Percentiles rank a stretch among this genome's conserved stretches.
These are phyloP conservation scores for Flaveria brownii DNA, from an alignment of 129 eudicot genomes.

Conservation along the genomic window DNA sequence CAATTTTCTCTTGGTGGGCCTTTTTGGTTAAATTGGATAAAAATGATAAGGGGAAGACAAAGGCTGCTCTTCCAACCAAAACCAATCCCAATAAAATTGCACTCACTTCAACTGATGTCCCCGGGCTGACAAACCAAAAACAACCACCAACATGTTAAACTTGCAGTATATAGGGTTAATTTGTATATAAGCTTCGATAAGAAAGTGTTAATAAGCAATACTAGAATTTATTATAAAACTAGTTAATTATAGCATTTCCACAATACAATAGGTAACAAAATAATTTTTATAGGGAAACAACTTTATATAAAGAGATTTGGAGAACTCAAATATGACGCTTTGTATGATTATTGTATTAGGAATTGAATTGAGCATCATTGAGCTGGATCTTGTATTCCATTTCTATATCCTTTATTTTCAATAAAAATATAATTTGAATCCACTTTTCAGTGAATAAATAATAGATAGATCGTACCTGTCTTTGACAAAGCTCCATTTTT, in stretches of 20 bases:
- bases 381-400: background rate
- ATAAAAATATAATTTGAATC: background rate
- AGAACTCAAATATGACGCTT: background rate
- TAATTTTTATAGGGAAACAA: background rate
- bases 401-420: background rate
- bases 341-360: background rate
- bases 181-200: background rate
- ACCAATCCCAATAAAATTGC: conserved; percentile 50
- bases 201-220: background rate
- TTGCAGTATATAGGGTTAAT: background rate
- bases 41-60: conserved; percentile 70
- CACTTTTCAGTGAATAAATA: background rate
- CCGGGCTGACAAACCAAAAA: conserved; percentile 47
- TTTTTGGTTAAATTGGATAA: conserved; percentile 62
- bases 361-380: conserved; percentile 2
- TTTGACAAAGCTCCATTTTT: conserved; percentile 69
- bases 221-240: background rate
- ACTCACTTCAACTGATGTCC: conserved; percentile 56
- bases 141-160: conserved; percentile 24
- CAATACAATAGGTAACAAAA: background rate
- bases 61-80: conserved; percentile 70
- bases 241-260: background rate
- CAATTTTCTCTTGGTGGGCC: conserved; percentile 37
- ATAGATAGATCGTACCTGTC: conserved; percentile 52
- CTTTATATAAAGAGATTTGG: background rate